Conservation (phyloP, 306 rosid genomes). For the Begonia fuchsioides region DNA sequence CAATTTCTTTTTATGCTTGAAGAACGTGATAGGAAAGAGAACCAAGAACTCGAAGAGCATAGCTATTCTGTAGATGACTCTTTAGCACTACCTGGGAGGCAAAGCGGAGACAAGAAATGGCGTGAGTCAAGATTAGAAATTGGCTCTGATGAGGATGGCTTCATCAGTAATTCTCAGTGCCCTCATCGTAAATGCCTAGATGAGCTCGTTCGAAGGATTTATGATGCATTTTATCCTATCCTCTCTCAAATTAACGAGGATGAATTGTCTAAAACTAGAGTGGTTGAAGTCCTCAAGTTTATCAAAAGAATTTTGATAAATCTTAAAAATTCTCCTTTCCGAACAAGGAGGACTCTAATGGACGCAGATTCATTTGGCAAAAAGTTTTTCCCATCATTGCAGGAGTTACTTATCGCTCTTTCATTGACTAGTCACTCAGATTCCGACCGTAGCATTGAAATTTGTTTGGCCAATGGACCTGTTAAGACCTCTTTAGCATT, state of each 20-base stretch:
- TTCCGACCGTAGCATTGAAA: conserved; percentile 42
- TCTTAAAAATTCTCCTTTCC: conserved; percentile 46
- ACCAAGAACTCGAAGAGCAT: conserved; percentile 37
- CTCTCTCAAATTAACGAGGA: conserved; percentile 40
- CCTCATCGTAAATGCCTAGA: conserved; percentile 65
- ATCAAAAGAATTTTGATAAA: conserved; percentile 31
- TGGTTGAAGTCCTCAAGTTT: conserved; percentile 36
- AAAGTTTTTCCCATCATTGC: conserved; percentile 39
- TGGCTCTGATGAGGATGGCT: conserved; percentile 39
- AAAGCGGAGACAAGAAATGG: conserved; percentile 87
- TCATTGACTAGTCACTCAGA: conserved; percentile 37
- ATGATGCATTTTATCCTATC: conserved; percentile 48
- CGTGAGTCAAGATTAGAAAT: conserved; percentile 62
- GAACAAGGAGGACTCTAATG: conserved; percentile 41
- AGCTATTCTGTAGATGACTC: conserved; percentile 36
- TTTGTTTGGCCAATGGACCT: conserved; percentile 55
- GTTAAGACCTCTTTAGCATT: conserved; percentile 58
- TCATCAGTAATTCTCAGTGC: conserved; percentile 45
- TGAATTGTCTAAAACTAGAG: conserved; percentile 32
- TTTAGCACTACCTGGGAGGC: conserved; percentile 81
- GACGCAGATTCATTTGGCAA: conserved; percentile 19
- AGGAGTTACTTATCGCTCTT: conserved; percentile 40
- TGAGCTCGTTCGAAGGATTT: conserved; percentile 68
- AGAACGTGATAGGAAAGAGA: conserved; percentile 57
- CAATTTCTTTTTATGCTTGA: conserved; percentile 42